Base-by-base conservation (phyloP, 805 yeast genomes). In the Saturnispora hagleri region DNA sequence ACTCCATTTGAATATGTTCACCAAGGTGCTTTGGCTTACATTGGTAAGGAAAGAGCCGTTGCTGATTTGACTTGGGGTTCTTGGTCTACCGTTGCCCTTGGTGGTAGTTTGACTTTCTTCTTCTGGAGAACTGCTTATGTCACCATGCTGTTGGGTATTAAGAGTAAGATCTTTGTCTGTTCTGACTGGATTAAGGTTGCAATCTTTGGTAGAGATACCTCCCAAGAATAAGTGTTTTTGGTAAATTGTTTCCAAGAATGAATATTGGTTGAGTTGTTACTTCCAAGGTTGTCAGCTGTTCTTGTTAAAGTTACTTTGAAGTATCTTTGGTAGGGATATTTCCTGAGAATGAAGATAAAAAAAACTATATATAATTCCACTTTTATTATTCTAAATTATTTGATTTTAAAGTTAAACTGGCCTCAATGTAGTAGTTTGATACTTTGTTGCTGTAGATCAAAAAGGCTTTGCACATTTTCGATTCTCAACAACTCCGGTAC, bases 121-220 rank as follows among this genome's bases (percentile, higher is more conserved):
- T 86, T 90, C 79, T 90, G 98, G 98, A 84, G 95, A 73, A 79
- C 88, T 31, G 96, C 96, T 31, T 91, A 91, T 70, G 81, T 91
- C 58, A 81, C 87, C 66, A 90, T 91, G 97, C 82, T 91, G 69
- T 79, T 91, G 68, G 82, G 95, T 55, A 80, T 87, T 61, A 84
- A 89, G 74, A 90, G 88, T 75, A 91, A 87, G 76, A 73, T 89
- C 55, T 78, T 89, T 65, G 95, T 90, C 50, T 77, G 81, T 58
- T 69, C 87, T 57, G 98, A 91, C 69, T 90, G 98, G 98, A 64
- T 81, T 56, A 90, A 89, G 76, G 84, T 87, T 56, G 77, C 82
- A 58, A 72, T 89, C 66, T 87, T 91, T 63, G 98, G 98, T 55
- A 86, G 98, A 74, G 97, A 90, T 70, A 84, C 88, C 61, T 86